Percentiles rank a stretch among this genome's conserved stretches.
These are phyloP conservation scores for Coemansia sp. DNA, from an alignment of 192 early-diverging fungal genomes.

Conservation along the genomic window DNA sequence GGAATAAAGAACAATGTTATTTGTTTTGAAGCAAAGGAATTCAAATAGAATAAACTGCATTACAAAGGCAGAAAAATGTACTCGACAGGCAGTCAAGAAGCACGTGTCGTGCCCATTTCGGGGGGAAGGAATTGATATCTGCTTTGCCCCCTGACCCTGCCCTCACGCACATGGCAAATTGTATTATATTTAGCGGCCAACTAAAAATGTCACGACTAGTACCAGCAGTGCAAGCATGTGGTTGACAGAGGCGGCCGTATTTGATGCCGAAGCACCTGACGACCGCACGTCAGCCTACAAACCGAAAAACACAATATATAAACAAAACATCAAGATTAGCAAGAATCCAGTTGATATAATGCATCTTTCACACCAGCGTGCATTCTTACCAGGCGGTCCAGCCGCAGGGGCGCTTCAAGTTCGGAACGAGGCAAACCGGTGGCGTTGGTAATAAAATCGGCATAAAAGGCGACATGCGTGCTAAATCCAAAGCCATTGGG, in stretches of 20 bases:
- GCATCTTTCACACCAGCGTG: not conserved
- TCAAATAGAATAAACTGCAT: not conserved
- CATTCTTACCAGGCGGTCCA: slow-evolving; percentile 20
- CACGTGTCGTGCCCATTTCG: too few relatives aligned
- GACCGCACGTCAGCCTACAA: slow-evolving; percentile 6
- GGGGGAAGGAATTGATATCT: too few relatives aligned
- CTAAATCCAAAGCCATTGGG: slow-evolving; percentile 42
- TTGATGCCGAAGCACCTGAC: not conserved
- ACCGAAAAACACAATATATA: not conserved
- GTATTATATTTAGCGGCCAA: too few relatives aligned
- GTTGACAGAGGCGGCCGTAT: not conserved
- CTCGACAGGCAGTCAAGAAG: not conserved
- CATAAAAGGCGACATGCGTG: slow-evolving; percentile 48
- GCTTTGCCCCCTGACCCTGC: too few relatives aligned
- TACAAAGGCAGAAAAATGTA: too few relatives aligned
- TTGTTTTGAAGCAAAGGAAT: too few relatives aligned
- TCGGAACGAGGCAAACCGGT: slow-evolving; percentile 20
- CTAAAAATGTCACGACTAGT: not conserved
- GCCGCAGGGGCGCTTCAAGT: slow-evolving; percentile 22
- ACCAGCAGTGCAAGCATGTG: not conserved
- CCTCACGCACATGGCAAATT: too few relatives aligned
- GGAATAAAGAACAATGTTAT: not conserved
- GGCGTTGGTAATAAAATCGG: slow-evolving; percentile 24
- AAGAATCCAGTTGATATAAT: not conserved
- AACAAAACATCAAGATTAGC: not conserved